Conservation (phyloP, 1,284 basidiomycete genomes). For the Apiotrichum sp. region DNA sequence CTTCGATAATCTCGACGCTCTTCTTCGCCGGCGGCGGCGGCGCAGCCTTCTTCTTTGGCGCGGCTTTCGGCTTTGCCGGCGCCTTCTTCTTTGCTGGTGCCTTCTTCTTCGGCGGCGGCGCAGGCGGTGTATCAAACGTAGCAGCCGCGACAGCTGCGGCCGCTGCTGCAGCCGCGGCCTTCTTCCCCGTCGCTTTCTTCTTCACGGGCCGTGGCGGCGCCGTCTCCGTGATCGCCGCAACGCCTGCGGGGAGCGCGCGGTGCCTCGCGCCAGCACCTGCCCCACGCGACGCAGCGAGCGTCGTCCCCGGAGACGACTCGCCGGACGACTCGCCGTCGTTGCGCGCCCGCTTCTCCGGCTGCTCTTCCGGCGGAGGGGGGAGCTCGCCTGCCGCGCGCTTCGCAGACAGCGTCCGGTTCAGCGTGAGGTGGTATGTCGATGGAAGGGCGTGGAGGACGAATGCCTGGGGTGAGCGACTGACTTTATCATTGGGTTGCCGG, state of each 20-base stretch:
- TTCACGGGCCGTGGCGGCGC: conserved; percentile 1
- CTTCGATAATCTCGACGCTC: conserved; percentile 39
- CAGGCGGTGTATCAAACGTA: neutral
- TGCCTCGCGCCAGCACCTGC: neutral
- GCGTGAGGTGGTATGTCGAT: conserved; percentile 29
- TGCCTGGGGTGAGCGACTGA: conserved; percentile 10
- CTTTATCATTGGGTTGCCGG: neutral
- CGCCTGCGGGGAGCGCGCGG: neutral
- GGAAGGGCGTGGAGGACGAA: conserved; percentile 24
- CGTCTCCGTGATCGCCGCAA: neutral
- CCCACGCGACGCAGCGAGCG: neutral
- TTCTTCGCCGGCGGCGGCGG: conserved; percentile 24
- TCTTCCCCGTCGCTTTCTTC: conserved; percentile 8
- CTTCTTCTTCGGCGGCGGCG: neutral
- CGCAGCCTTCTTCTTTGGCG: conserved; percentile 11
- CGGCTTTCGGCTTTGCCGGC: conserved; percentile 12
- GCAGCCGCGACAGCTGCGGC: neutral
- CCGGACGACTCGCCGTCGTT: neutral
- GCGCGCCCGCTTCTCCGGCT: neutral
- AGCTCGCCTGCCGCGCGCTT: conserved; percentile 1
- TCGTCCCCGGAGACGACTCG: neutral
- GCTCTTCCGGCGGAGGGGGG: neutral
- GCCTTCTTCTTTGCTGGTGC: conserved; percentile 2
- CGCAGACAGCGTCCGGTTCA: conserved; percentile 25
- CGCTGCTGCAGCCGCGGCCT: neutral